Conservation (phyloP, 164 flowering plant genomes). For the Umbilicus rupestris region DNA sequence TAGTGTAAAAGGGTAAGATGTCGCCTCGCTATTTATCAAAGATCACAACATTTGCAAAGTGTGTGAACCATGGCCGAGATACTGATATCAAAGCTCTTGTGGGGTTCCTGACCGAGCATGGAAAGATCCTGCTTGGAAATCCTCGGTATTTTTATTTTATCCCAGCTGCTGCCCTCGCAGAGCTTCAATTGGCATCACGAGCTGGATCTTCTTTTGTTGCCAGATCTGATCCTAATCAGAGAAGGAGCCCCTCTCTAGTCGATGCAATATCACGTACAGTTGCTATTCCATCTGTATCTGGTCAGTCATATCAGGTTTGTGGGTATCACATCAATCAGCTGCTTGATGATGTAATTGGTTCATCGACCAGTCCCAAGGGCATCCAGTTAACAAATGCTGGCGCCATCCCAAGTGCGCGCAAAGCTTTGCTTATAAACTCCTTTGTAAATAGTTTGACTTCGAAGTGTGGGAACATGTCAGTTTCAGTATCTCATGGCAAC, state of each 20-base stretch:
- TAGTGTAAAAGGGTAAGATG: conserved; percentile 52
- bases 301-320: conserved; percentile 64
- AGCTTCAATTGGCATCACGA: conserved; percentile 24
- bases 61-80: conserved; percentile 29
- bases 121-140: conserved; percentile 34
- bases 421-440: conserved; percentile 12
- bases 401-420: conserved; percentile 42
- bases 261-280: conserved; percentile 66
- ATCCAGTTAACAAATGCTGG: conserved; percentile 16
- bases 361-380: conserved; percentile 10
- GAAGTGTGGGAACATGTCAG: neutral
- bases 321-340: conserved; percentile 50
- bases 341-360: conserved; percentile 20
- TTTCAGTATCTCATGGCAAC: conserved; percentile 6
- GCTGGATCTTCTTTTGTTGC: conserved; percentile 34
- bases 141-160: conserved; percentile 30
- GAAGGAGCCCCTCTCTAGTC: conserved; percentile 45
- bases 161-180: conserved; percentile 27
- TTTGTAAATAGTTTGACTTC: neutral
- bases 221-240: conserved; percentile 36
- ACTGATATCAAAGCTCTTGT: conserved; percentile 28
- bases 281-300: conserved; percentile 72
- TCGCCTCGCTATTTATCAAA: conserved; percentile 40
- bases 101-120: conserved; percentile 34
- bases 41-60: conserved; percentile 30